Evolutionary conservation across 1,139 yeast species (phyloP), one percentile per base, ranked within the genome.

Genomic region (Magnusiomyces sp.): DNA sequence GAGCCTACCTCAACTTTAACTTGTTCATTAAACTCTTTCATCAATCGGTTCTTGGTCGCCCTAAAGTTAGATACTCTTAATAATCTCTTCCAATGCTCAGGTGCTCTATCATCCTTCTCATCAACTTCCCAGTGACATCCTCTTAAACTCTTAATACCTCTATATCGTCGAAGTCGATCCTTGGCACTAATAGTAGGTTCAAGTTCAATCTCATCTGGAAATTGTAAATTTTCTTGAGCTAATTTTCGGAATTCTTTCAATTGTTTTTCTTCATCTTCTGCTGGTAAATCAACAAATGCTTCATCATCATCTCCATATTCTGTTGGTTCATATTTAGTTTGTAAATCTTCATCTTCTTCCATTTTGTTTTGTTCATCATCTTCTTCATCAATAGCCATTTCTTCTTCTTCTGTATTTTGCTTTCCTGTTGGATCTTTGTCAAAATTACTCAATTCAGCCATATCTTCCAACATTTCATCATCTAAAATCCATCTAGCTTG

Each of bases 161-260:
- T 77, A 67, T 88, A 92, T 53, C 88, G 77, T 36, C 73, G 68
- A 53, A 92, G 72, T 55, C 87, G 76, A 56, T 88, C 89, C 59
- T 76, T 78, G 13, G 87, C 98, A 10, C 84, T 76, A 58, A 78
- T 89, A 4, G 69, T 63, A 32, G 97, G 97, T 49, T 75, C 77
- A 46, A 92, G 70, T 65, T 94, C 97, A 50, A 90, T 70, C 68
- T 94, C 98, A 68, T 94, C 99, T 0, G 98, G 97, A 72, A 89
- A 92, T 59, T 92, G 96, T 43, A 81, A 75, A 63, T 92, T 97
- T 47, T 89, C 97, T 54, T 77, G 77, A 56, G 83, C 95, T 52
- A 79, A 68, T 42, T 75, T 73, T 62, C 95, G 79, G 68, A 74
- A 88, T 59, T 76, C 80, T 50, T 75, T 71, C 56, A 89, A 72